These are phyloP conservation scores for Fusarium robinianum DNA, from an alignment of 2,329 filamentous ascomycete species.

Conservation along the genomic window DNA sequence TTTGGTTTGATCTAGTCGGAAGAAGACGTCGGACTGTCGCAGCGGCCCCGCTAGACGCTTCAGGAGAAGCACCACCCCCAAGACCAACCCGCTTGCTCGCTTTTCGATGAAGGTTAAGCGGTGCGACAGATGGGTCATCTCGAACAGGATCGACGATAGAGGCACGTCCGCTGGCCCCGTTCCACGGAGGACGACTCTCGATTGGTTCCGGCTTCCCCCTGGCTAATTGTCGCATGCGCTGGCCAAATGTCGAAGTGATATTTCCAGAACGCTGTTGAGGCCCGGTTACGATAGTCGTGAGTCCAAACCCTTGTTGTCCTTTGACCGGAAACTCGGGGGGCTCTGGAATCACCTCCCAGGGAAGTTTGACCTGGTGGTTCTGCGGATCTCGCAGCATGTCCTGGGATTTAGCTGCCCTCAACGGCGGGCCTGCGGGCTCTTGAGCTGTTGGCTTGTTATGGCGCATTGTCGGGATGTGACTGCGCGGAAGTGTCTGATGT, in stretches of 20 bases:
- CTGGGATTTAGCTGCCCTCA: constrained; percentile 46
- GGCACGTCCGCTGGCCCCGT: constrained; percentile 71
- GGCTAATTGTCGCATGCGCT: constrained; percentile 41
- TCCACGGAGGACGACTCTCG: constrained; percentile 65
- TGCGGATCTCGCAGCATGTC: constrained; percentile 27
- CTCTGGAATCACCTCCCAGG: constrained; percentile 27
- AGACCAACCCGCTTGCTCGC: constrained; percentile 49
- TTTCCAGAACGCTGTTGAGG: constrained; percentile 33
- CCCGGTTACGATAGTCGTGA: constrained; percentile 37
- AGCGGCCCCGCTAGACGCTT: constrained; percentile 39
- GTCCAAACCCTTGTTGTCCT: constrained; percentile 22
- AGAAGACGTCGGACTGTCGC: constrained; percentile 44
- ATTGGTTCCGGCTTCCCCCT: constrained; percentile 45
- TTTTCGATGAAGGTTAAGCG: constrained; percentile 60
- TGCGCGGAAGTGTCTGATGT: constrained; percentile 36
- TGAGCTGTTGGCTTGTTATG: constrained; percentile 54
- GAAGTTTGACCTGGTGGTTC: constrained; percentile 13
- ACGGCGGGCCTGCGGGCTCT: constrained; percentile 42
- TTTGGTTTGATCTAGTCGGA: constrained; percentile 42
- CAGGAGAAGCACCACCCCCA: constrained; percentile 39
- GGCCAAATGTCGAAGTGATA: constrained; percentile 39
- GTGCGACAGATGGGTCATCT: constrained; percentile 60
- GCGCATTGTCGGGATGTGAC: constrained; percentile 58
- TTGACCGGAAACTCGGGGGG: constrained; percentile 8
- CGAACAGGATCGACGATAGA: constrained; percentile 66